These are phyloP conservation scores for Cryphonectria carpinicola DNA, from an alignment of 2,329 filamentous ascomycete genomes.

Conservation along the genomic window DNA sequence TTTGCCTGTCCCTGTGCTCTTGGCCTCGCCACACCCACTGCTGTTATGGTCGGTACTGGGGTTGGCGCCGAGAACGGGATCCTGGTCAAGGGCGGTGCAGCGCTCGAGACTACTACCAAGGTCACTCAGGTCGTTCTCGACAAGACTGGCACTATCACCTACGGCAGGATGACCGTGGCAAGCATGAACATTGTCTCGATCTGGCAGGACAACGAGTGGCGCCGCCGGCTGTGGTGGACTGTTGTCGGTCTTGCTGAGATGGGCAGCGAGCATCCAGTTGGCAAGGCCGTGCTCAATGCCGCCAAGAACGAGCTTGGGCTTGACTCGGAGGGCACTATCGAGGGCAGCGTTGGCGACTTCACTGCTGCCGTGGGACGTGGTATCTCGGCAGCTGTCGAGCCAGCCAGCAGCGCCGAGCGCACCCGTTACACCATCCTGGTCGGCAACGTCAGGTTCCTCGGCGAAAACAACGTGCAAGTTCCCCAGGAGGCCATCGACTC, in stretches of 20 bases:
- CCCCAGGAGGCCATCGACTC: constrained; percentile 66
- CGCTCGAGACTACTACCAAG: constrained; percentile 87
- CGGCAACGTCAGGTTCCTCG: constrained; percentile 80
- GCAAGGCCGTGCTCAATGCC: constrained; percentile 78
- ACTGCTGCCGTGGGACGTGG: constrained; percentile 82
- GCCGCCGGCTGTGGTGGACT: constrained; percentile 88
- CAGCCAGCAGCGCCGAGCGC: constrained; percentile 68
- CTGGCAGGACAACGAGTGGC: constrained; percentile 73
- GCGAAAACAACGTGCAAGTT: constrained; percentile 69
- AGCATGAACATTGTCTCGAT: constrained; percentile 65
- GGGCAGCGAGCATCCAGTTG: constrained; percentile 94
- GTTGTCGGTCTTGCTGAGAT: constrained; percentile 93
- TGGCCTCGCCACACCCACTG: constrained; percentile 93
- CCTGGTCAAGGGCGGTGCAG: constrained; percentile 94
- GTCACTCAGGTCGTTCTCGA: constrained; percentile 90
- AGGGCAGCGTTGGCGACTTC: constrained; percentile 86
- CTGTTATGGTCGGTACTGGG: constrained; percentile 99
- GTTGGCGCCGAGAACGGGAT: constrained; percentile 95
- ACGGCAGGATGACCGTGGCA: constrained; percentile 93
- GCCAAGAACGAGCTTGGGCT: constrained; percentile 78
- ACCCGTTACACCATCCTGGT: constrained; percentile 78
- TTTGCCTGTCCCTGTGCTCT: constrained; percentile 97
- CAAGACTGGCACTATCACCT: constrained; percentile 93
- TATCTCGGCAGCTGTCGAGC: constrained; percentile 80
- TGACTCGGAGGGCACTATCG: constrained; percentile 71